Evolutionary conservation across 2,329 filamentous ascomycete species (phyloP), one percentile per base, ranked within the genome.

Genomic region (Diplocarpon mali): DNA sequence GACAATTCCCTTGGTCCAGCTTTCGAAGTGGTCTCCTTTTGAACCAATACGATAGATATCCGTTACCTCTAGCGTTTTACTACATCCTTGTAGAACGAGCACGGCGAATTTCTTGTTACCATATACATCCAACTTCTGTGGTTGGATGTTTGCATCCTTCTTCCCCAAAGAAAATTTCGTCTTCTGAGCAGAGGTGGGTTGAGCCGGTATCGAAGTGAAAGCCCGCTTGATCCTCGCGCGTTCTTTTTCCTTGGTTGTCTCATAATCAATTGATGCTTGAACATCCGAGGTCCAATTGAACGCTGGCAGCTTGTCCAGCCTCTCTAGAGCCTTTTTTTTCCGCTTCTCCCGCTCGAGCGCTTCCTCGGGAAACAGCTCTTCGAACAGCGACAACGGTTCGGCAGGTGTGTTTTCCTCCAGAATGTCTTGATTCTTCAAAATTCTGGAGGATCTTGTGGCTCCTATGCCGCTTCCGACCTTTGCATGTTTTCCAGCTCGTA

Each of bases 41-140:
- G 73, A 72, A 5, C 77, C 71, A 14, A 88, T 63, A 44, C 83
- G 78, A 51, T 76, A 71, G 63, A 90, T 89, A 64, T 90, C 85
- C 52, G 72, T 74, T 54, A 80, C 74, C 15, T 69, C 67, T 35
- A 89, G 69, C 15, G 73, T 71, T 45, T 70, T 70, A 55, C 74
- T 76, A 6, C 76, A 71, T 32, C 75, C 72, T 15, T 67, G 67
- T 31, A 88, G 64, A 35, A 80, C 67, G 34, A 89, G 67, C 15
- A 62, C 50, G 27, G 49, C 38, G 29, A 13, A 35, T 40, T 17
- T 40, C 5, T 32, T 37, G n/a, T 38, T 43, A 10, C 28, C 24
- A 27, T 27, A 31, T 2, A 35, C n/a, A 35, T 35, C 39, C 5
- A 20, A 15, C 16, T 34, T 29, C 20, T 20, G n/a, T 12, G 27